Base-by-base conservation (phyloP, 148 eudicot genomes). In the Talinum fruticosum region DNA sequence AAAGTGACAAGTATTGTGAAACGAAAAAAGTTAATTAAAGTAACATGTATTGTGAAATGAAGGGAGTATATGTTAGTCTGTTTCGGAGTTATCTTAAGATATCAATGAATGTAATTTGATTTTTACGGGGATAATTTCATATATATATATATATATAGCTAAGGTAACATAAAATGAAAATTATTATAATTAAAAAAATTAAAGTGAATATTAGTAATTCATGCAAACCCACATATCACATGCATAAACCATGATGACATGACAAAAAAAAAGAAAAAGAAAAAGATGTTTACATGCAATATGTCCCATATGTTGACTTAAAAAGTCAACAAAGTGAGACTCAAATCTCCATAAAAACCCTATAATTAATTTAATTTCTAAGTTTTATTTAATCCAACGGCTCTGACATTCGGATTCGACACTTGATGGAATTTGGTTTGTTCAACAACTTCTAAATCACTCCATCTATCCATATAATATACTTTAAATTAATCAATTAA, bases 301-400 rank as follows among this genome's bases (percentile, higher is more conserved):
- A 71, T 61, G 47, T 49, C 72, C 33, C 71, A 45, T 76, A 51
- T 49, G 57, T 76, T 76, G 79, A 81, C 79, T 71, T 76, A 35
- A 1, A 28, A 62, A 62, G 66, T 62, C 66, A 62, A 77, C 73
- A 76, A 76, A 72, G 77, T 49, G 66, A 23, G 77, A 81, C 77
- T 34, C 77, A 36, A 13, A 66, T 81, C 80, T 76, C 69, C 14
- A 77, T 72, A 53, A 21, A n/a, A 68, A 6, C 62, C 32, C 33
- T 62, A 8, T 62, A 24, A n/a, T 51, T 15, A 51, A 7, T 62
- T 62, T 62, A 12, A 1, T 28, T 44, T 35, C 18, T 53, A 26
- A 0, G 33, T 21, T n/a, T 38, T 68, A 62, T 19, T 51, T 28
- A 74, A 74, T 75, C 57, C 32, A 44, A 70, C 29, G 68, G 57